Evolutionary conservation across 2,329 filamentous ascomycete genomes (phyloP).

Genomic region (Apiospora hydei): DNA sequence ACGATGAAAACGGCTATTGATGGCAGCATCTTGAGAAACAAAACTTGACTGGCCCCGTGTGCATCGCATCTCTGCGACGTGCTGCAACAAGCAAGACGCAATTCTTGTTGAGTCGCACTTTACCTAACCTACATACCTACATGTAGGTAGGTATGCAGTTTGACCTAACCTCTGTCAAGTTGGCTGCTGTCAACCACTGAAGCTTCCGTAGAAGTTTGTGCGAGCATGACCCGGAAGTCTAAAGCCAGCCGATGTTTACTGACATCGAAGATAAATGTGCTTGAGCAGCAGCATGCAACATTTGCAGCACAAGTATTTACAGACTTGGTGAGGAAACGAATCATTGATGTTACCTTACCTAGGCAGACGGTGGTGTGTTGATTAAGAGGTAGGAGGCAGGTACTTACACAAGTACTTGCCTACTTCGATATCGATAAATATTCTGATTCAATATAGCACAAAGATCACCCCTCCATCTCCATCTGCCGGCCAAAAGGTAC

Average conservation of each 20-base stretch:
- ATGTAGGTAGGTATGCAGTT: neutral
- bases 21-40: neutral
- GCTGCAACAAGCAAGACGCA: neutral
- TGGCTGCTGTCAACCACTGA: neutral
- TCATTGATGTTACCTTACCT: neutral
- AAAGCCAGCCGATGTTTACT: neutral
- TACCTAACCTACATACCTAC: no score
- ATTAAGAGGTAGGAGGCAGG: neutral
- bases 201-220: neutral
- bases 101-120: neutral
- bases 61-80: neutral
- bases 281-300: neutral
- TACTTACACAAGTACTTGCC: neutral
- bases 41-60: neutral
- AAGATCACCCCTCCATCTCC: slow-evolving; percentile 11
- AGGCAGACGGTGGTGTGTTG: slow-evolving; percentile 1
- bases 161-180: neutral
- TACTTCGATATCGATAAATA: neutral
- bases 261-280: neutral
- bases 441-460: slow-evolving; percentile 17
- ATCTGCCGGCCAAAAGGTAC: slow-evolving; percentile 11
- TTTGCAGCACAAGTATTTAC: neutral
- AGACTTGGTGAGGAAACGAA: neutral
- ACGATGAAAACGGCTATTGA: slow-evolving; percentile 7
- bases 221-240: neutral